Evolutionary conservation across 352 stramenopile species (phyloP), one percentile per base, ranked within the genome.

Genomic region (Pythium dissimile): DNA sequence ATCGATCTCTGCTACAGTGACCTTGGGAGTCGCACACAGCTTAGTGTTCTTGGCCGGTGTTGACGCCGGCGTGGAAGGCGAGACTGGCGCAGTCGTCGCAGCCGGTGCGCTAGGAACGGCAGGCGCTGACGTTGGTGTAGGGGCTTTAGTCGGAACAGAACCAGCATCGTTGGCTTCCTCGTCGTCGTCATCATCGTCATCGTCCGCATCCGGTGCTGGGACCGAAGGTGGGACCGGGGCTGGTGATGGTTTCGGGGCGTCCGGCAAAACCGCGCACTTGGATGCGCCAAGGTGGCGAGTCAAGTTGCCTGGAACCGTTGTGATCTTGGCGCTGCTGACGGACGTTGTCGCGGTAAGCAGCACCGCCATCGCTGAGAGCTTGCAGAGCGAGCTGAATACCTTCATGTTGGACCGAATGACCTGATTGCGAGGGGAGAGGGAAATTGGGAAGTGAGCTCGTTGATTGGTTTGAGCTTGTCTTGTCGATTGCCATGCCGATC

Each of bases 11-110:
- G 54, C 71, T 41, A 82, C 64, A 2, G 64, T 67, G 13, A 84
- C 51, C 42, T 69, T 72, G 0, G 72, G 66, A 46, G 67, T 73
- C 15, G 60, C 65, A 38, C 76, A 86, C 6, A 86, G 70, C 48
- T 74, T 72, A 16, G 58, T 60, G 52, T 70, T 57, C 23, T 57
- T 64, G 0, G 54, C 44, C 12, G 54, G 54, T 5, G 52, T 16
- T 7, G 52, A 34, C 27, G 51, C 32, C 5, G 20, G 20, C 15
- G 54, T 31, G 20, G 55, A 2, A 20, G 41, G 55, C 5, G 61
- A 27, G 10, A 54, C 47, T 5, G 69, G 32, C 2, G 61, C 42
- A 16, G 59, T 20, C n/a, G 26, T 15, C 13, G 50, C 2, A 23
- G 34, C 18, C 11, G 26, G 16, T n/a, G n/a, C n/a, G 13, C 7